phyloP scores from a whole-genome alignment of 768 basidiomycete species.

The Boletus edulis region DNA sequence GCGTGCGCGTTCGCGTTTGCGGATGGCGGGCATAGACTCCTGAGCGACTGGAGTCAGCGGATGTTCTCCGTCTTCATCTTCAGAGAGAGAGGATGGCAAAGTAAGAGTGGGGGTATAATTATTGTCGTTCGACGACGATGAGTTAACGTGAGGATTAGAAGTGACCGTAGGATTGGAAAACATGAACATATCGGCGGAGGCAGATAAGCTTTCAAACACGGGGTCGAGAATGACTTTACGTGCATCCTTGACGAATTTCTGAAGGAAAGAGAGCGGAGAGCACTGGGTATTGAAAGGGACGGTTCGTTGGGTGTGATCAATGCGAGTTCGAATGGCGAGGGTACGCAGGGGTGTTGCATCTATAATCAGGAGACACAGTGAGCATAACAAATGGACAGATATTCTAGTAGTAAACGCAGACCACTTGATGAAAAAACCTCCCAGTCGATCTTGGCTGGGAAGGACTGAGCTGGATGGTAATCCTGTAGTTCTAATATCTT shows the following conservation, averaged over 20 bases:
- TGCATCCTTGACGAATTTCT: conserved; percentile 54
- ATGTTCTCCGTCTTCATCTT: conserved; percentile 30
- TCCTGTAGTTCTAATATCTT: conserved; percentile 45
- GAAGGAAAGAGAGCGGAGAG: conserved; percentile 51
- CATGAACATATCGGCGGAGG: conserved; percentile 16
- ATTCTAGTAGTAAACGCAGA: conserved; percentile 28
- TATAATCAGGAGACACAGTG: conserved; percentile 23
- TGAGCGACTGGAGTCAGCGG: conserved; percentile 11
- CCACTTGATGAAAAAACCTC: conserved; percentile 53
- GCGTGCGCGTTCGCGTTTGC: conserved; percentile 43
- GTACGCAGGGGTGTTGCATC: conserved; percentile 54
- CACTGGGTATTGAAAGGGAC: conserved; percentile 41
- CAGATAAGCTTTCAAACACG: conserved; percentile 28
- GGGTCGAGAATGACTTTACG: conserved; percentile 50
- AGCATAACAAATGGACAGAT: conserved; percentile 3
- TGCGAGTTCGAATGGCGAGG: conserved; percentile 41
- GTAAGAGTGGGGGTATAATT: conserved; percentile 17
- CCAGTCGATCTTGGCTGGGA: conserved; percentile 61
- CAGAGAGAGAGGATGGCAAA: conserved; percentile 30
- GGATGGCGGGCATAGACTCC: conserved; percentile 13
- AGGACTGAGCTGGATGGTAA: conserved; percentile 37
- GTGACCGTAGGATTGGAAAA: conserved; percentile 26
- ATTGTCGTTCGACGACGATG: conserved; percentile 21
- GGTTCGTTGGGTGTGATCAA: conserved; percentile 35
- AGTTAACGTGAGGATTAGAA: conserved; percentile 26